Evolutionary conservation across 805 yeast species (phyloP).

Genomic region (Yamadazyma olivae): DNA sequence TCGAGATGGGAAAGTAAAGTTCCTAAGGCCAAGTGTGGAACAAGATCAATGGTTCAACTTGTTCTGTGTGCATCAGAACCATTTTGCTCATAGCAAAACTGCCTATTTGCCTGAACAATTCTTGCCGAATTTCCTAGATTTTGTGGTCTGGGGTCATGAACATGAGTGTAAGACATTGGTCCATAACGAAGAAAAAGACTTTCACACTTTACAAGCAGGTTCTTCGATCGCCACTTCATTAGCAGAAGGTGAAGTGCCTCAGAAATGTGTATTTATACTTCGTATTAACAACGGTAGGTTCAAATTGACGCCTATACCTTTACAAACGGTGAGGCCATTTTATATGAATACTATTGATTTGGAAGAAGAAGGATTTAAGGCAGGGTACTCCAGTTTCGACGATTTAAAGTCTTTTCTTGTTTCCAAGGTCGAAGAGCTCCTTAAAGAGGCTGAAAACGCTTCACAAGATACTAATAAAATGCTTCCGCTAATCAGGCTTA

Average conservation of each 20-base stretch:
- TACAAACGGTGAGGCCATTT: conserved; percentile 80
- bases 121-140: conserved; percentile 76
- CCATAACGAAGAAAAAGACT: conserved; percentile 56
- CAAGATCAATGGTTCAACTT: conserved; percentile 77
- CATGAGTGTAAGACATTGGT: conserved; percentile 86
- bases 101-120: conserved; percentile 82
- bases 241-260: conserved; percentile 76
- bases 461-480: conserved; percentile 8
- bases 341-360: conserved; percentile 65
- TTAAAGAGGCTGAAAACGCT: conserved; percentile 50
- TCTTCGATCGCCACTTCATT: conserved; percentile 91
- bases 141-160: conserved; percentile 96
- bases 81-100: conserved; percentile 73
- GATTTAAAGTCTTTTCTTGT: conserved; percentile 60
- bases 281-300: conserved; percentile 58
- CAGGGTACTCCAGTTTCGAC: conserved; percentile 58
- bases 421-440: conserved; percentile 63
- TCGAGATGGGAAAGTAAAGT: conserved; percentile 74
- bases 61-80: conserved; percentile 91
- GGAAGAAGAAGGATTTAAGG: conserved; percentile 48
- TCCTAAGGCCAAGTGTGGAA: conserved; percentile 61
- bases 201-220: conserved; percentile 87
- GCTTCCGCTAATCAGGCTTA: conserved; percentile 74
- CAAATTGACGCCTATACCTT: conserved; percentile 54
- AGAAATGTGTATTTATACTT: conserved; percentile 71